Base-by-base conservation (phyloP, 169 alveolate genomes). In the Babesia caballi region DNA sequence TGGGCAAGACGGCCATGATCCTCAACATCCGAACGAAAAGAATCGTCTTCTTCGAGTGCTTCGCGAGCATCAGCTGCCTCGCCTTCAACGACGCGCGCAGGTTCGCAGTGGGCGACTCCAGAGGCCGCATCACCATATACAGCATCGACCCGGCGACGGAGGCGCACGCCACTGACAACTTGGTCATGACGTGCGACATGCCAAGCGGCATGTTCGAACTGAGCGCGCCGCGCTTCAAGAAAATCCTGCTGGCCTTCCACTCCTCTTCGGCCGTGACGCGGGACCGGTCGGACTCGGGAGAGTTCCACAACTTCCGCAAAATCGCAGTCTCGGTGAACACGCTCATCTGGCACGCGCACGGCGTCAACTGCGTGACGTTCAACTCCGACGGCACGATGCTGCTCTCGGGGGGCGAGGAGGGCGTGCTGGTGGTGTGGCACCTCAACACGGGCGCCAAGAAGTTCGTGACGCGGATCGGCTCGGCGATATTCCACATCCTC, bases 391-490 rank as follows among this genome's bases (percentile, higher is more conserved):
- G 80, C 14, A 53, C 65, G 25, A 44, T 68, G 61, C 44, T 80
- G 21, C 51, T 80, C 8, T 58, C 88, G 0, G 88, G 88, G 0
- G 88, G 88, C 1, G 88, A 80, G 33, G 88, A 80, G 49, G 88
- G 78, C 0, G 88, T 80, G 1, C 27, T 80, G 47, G 88, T 80
- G 27, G 58, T 80, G 14, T 80, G 88, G 88, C 63, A 80, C 66
- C 54, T 80, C 40, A 36, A 27, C 27, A 70, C 40, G 28, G 65
- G 75, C 41, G 59, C 73, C 33, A 69, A 70, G 25, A 67, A 69
- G 23, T 80, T 80, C 50, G 65, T 80, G 32, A 80, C 88, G 25
- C 50, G 83, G 21, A 25, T 80, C 17, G 83, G 83, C 25, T 56
- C 78, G 3, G 68, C 88, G 28, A 80, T 80, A 67, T 80, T 80